Evolutionary conservation across 352 stramenopile genomes (phyloP).

Genomic region (Globisporangium sylvaticum): DNA sequence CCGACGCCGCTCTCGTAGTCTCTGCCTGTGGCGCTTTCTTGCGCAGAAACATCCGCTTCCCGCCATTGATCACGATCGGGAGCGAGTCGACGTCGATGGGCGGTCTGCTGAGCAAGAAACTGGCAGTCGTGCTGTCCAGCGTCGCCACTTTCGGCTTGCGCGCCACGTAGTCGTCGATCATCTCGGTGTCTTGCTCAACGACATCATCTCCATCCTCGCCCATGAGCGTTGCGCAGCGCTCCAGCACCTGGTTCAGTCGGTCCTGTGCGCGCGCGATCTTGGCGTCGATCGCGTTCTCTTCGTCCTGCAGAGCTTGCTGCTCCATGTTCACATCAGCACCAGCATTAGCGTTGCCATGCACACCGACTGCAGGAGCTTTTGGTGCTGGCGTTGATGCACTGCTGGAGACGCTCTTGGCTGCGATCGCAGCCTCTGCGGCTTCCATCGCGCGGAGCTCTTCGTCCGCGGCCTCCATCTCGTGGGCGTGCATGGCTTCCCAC

Average conservation of each 20-base stretch:
- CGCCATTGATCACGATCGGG: conserved; percentile 45
- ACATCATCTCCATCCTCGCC: conserved; percentile 45
- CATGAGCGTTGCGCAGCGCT: conserved; percentile 57
- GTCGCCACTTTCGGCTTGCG: conserved; percentile 26
- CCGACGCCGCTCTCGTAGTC: conserved; percentile 14
- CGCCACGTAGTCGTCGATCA: conserved; percentile 21
- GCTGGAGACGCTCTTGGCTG: conserved; percentile 8
- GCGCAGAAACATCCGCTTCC: conserved; percentile 58
- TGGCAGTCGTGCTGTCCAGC: conserved; percentile 30
- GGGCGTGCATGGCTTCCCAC: conserved; percentile 78
- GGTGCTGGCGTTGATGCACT: not conserved
- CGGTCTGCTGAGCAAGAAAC: conserved; percentile 57
- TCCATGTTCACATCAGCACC: not conserved
- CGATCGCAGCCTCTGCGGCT: conserved; percentile 29
- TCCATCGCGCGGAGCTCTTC: conserved; percentile 63
- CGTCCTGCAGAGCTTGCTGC: not conserved
- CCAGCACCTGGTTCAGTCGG: conserved; percentile 49
- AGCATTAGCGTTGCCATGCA: not conserved
- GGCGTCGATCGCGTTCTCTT: conserved; percentile 17
- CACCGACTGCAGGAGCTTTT: not conserved
- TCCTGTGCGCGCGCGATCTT: conserved; percentile 36
- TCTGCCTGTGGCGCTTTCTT: conserved; percentile 34
- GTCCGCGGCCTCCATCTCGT: conserved; percentile 76
- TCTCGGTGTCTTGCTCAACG: conserved; percentile 27
- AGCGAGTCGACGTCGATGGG: conserved; percentile 62